Conservation (phyloP, 306 rosid species). For the Gastrolobium villosum region DNA sequence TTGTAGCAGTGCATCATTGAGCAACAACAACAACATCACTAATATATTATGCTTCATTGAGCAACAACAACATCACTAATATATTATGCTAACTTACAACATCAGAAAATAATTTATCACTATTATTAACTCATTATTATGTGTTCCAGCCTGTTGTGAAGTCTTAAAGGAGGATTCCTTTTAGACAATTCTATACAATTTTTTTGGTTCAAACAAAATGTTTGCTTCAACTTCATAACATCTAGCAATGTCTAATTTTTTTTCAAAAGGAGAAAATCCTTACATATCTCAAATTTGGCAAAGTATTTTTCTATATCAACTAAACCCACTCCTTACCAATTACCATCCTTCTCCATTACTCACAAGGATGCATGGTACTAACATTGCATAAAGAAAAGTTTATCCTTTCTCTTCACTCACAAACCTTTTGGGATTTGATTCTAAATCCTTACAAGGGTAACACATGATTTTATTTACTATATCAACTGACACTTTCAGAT, state of each 20-base stretch:
- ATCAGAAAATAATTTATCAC: background rate
- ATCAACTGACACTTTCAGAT: background rate
- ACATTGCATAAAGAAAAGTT: background rate
- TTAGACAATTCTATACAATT: background rate
- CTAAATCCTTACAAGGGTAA: background rate
- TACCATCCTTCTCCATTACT: background rate
- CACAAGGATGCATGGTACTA: conserved; percentile 9
- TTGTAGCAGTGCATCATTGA: background rate
- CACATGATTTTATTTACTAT: background rate
- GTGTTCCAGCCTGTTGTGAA: background rate
- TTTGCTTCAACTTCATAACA: background rate
- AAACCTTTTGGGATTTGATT: background rate
- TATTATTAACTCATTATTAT: background rate
- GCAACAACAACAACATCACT: background rate
- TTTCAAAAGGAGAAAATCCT: background rate
- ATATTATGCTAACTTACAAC: background rate
- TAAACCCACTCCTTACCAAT: background rate
- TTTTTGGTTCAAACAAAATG: background rate
- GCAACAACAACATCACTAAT: background rate
- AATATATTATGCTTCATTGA: background rate
- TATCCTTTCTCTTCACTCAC: background rate
- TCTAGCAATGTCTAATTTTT: background rate
- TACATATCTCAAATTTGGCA: background rate
- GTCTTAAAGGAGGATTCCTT: background rate
- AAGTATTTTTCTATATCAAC: background rate